Base-by-base conservation (phyloP, 2,329 filamentous ascomycete species). In the Botryosphaeria dothidea region DNA sequence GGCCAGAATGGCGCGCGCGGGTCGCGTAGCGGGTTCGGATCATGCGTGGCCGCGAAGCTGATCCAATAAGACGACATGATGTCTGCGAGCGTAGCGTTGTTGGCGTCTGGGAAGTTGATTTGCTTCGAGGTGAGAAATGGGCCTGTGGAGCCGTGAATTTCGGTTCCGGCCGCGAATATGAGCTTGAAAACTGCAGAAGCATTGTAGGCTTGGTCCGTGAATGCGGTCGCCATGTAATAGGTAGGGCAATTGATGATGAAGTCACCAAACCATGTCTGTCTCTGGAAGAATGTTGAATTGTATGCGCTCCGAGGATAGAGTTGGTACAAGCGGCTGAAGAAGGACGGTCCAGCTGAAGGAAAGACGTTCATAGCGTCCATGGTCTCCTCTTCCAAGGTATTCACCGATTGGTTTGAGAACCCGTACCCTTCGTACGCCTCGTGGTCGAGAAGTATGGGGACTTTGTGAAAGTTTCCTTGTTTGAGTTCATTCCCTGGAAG, bases 231-330 rank as follows among this genome's bases (percentile, higher is more conserved):
- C 57, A 79, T 75, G 74, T 77, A 80, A 68, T 79, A 77, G 11
- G 69, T 71, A 3, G 76, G 76, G 64, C 78, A 80, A 60, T 73
- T 74, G 68, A 82, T 81, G 36, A 81, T 78, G 66, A 77, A 80
- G 66, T 82, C 80, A 8, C 79, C 79, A 66, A 79, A 82, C 69
- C 74, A 75, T 2, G 71, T 71, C 52, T 74, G 69, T 5, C 77
- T 71, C 61, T 77, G 77, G 67, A 69, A 79, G 66, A 79, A 74
- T 7, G 74, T 78, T 7, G 71, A 73, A 58, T 78, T 78, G 69
- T 71, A 78, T 4, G 69, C 66, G 0, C 65, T 62, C 1, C 54
- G 51, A 3, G 78, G 76, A 61, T 79, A 79, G 23, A 81, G 75
- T 65, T 79, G 71, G 69, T 79, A 79, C 3, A 80, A 69, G 19